Evolutionary conservation across 163 green algal species (phyloP).

Genomic region (Scenedesmus sp.): DNA sequence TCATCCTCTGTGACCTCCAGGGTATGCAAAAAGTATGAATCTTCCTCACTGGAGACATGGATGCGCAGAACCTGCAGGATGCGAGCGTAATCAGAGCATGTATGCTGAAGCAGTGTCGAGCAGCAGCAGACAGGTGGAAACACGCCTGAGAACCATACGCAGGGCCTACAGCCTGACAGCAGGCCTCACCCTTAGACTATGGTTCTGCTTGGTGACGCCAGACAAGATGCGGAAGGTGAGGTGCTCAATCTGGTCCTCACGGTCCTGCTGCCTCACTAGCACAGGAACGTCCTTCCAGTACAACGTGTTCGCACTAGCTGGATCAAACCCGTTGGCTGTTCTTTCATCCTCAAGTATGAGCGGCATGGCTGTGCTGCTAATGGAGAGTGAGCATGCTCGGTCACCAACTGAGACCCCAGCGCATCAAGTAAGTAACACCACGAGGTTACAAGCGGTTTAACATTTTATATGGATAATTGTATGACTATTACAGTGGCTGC

Average conservation of each 20-base stretch:
- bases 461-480: not conserved
- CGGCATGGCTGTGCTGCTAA: constrained; percentile 54
- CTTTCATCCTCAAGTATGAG: constrained; percentile 62
- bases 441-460: not conserved
- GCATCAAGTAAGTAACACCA: not conserved
- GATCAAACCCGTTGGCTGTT: constrained; percentile 67
- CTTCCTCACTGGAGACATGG: constrained; percentile 80
- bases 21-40: constrained; percentile 89
- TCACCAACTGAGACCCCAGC: not conserved
- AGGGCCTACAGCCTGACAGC: not conserved
- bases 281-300: constrained; percentile 84
- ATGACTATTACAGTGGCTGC: not conserved
- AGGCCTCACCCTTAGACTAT: constrained; percentile 71
- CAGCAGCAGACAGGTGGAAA: not conserved
- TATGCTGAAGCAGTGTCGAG: not conserved
- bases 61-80: constrained; percentile 81
- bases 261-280: constrained; percentile 68
- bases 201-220: constrained; percentile 72
- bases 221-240: constrained; percentile 83
- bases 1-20: constrained; percentile 94
- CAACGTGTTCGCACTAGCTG: constrained; percentile 70
- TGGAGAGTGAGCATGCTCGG: not conserved
- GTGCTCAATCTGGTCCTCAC: constrained; percentile 77
- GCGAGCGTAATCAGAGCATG: not conserved
- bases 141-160: not conserved